Evolutionary conservation across 495 filamentous ascomycete species (phyloP), one percentile per base, ranked within the genome.

Genomic region (Neurospora sublineolata): DNA sequence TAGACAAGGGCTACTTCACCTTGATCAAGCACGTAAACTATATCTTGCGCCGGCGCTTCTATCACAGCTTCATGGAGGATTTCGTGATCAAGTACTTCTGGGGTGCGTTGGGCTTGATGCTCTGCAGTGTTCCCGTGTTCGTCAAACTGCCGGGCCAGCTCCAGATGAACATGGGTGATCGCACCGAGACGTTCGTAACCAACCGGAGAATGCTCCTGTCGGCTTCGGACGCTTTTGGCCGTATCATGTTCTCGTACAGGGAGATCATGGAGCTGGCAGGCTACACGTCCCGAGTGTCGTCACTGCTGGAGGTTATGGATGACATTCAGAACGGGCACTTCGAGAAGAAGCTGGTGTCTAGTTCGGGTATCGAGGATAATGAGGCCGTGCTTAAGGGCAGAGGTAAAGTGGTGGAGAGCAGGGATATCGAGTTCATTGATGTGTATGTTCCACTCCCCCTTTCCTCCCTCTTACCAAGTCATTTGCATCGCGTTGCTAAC

Each of bases 11-110:
- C 23, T 99, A 99, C 78, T 99, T 99, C 80, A 98, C 96, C 6
- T 83, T 99, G 9, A 99, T 99, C 80, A 98, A 97, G 80, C 96
- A 98, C 82, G 94, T 98, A 77, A 99, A 99, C 78, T 93, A 95
- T 76, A 97, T 97, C 75, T 82, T 99, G 46, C 86, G 94, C 40
- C 84, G 93, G 71, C 87, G 95, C 37, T 90, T 99, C 75, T 98
- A 97, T 78, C 93, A 99, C 77, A 94, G 93, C 14, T 90, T 99
- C 73, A 97, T 98, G 95, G 96, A 99, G 78, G 95, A 99, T 79
- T 99, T 97, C 82, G 92, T 98, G 16, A 94, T 98, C 76, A 99
- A 99, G 82, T 99, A 99, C 77, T 95, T 97, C 83, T 99, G 95
- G 95, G 96, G 96, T 69, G 95, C 95, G 5, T 75, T 99, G 67